Evolutionary conservation across 306 rosid species (phyloP).

Genomic region (Leucaena leucocephala): DNA sequence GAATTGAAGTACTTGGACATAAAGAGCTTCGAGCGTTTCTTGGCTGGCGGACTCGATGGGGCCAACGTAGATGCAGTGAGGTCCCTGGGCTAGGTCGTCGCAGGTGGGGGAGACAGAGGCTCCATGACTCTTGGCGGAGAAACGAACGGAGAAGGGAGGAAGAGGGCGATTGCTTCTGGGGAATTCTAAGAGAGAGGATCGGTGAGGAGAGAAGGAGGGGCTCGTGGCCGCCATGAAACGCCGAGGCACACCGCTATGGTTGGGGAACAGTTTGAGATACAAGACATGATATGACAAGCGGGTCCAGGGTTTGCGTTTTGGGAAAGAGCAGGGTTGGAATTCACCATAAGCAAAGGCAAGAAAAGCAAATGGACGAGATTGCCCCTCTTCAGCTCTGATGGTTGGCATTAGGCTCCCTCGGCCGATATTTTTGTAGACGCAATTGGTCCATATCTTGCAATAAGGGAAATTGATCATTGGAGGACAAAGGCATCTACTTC

Average conservation of each 20-base stretch:
- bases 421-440: not conserved
- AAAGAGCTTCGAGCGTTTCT: constrained; percentile 88
- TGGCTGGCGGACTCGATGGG: constrained; percentile 81
- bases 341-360: not conserved
- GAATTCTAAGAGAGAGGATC: constrained; percentile 42
- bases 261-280: not conserved
- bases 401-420: constrained; percentile 38
- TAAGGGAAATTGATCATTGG: not conserved
- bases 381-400: constrained; percentile 20
- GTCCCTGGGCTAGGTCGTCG: constrained; percentile 53
- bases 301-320: not conserved
- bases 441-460: constrained; percentile 26
- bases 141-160: constrained; percentile 45
- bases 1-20: constrained; percentile 51
- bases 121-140: constrained; percentile 48
- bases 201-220: constrained; percentile 50
- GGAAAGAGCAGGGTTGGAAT: not conserved
- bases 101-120: constrained; percentile 42
- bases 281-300: not conserved
- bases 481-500: not conserved
- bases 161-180: constrained; percentile 45
- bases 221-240: constrained; percentile 63
- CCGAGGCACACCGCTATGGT: not conserved
- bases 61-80: constrained; percentile 74
- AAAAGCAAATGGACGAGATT: constrained; percentile 26